Evolutionary conservation across 495 filamentous ascomycete genomes (phyloP).

Genomic region (Aspergillus baeticus): DNA sequence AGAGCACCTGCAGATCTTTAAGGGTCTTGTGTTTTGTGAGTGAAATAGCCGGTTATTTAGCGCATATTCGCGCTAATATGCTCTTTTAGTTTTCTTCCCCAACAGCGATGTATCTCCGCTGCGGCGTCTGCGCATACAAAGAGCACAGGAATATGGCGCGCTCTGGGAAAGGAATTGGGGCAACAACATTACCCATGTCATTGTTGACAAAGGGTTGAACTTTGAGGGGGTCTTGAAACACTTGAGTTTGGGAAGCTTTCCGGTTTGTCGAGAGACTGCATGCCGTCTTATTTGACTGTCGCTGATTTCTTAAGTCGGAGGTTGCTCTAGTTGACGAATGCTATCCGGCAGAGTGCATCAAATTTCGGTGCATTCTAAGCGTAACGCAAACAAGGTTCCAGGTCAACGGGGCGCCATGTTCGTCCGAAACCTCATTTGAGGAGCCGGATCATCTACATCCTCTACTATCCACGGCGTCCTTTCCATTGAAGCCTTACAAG

Average conservation of each 20-base stretch:
- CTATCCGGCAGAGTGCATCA: conserved; percentile 79
- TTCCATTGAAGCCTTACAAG: conserved; percentile 30
- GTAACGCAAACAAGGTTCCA: conserved; percentile 58
- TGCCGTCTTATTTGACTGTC: not conserved
- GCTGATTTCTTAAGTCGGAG: conserved; percentile 41
- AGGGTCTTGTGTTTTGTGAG: conserved; percentile 60
- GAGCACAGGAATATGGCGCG: conserved; percentile 74
- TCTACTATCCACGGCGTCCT: conserved; percentile 5
- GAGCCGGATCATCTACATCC: not conserved
- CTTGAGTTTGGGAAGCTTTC: conserved; percentile 50
- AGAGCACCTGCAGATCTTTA: conserved; percentile 64
- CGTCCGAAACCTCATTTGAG: conserved; percentile 6
- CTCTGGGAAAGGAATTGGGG: conserved; percentile 57
- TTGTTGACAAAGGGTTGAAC: conserved; percentile 70
- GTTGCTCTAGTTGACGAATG: conserved; percentile 69
- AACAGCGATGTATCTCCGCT: conserved; percentile 68
- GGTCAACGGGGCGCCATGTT: conserved; percentile 41
- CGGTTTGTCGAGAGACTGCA: conserved; percentile 35
- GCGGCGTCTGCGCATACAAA: conserved; percentile 68
- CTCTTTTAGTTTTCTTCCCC: conserved; percentile 66
- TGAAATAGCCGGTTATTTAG: not conserved
- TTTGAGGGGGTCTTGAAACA: conserved; percentile 65
- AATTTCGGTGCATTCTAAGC: conserved; percentile 56
- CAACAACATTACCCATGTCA: conserved; percentile 63
- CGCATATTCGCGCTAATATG: not conserved